Evolutionary conservation across 75 land plant species (phyloP).

Genomic region (Picea sitchensis): DNA sequence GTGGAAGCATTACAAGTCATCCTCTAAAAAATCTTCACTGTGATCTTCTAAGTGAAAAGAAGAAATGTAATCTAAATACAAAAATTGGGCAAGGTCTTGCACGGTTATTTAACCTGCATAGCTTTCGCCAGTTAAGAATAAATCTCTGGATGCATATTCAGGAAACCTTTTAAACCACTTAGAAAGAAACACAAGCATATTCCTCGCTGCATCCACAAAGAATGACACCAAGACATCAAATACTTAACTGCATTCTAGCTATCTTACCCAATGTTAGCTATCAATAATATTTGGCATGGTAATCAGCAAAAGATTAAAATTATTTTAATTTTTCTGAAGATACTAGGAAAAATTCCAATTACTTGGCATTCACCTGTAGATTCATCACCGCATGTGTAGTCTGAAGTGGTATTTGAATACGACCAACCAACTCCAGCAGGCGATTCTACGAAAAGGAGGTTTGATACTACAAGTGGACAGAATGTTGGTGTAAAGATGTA

Average conservation of each 20-base stretch:
- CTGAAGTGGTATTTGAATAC: slow-evolving; percentile 28
- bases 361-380: slow-evolving; percentile 18
- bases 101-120: slow-evolving; percentile 72
- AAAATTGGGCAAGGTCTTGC: too few relatives aligned
- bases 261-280: too few relatives aligned
- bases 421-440: slow-evolving; percentile 49
- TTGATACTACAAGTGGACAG: slow-evolving; percentile 16
- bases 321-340: not conserved
- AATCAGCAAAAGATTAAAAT: not conserved
- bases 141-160: slow-evolving; percentile 45
- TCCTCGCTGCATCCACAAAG: slow-evolving; percentile 45
- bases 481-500: too few relatives aligned
- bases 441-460: slow-evolving; percentile 29
- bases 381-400: slow-evolving; percentile 24
- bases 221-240: not conserved
- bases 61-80: too few relatives aligned
- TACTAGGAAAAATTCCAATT: not conserved
- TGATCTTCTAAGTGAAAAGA: too few relatives aligned
- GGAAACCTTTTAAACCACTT: slow-evolving; percentile 84
- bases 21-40: too few relatives aligned
- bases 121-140: slow-evolving; percentile 94
- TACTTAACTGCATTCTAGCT: too few relatives aligned
- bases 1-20: not conserved
- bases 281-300: not conserved
- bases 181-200: slow-evolving; percentile 67